Evolutionary conservation across 2,329 filamentous ascomycete species (phyloP), one percentile per base, ranked within the genome.

Genomic region (Beauveria pseudobassiana): DNA sequence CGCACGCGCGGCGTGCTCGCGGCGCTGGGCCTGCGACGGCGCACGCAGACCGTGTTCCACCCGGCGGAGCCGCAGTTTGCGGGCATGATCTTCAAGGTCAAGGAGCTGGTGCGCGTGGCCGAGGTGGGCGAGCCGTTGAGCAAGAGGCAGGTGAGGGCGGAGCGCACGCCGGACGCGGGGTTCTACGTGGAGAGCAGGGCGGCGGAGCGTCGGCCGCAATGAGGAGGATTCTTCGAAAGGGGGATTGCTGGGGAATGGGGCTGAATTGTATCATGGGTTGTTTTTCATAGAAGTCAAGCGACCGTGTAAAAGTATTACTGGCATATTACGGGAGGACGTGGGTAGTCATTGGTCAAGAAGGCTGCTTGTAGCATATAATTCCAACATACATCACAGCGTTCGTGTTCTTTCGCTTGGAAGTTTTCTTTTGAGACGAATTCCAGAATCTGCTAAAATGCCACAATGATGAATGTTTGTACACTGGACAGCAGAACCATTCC

Each of bases 71-170:
- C 87, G 48, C 87, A 91, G 67, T 86, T 91, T 64, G 93, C 93
- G 10, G 93, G 93, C 72, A 91, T 96, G 79, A 91, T 97, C 71
- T 88, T 97, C 81, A 88, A 89, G 75, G 91, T 97, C 69, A 97
- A 97, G 80, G 93, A 97, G 77, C 80, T 97, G 65, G 90, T 97
- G 51, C 81, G 85, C 59, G 91, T 96, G 42, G 80, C 86, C 67
- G 92, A 96, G 77, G 91, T 96, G 50, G 85, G 87, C 40, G 73
- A 77, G 64, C 74, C 82, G 38, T 73, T 91, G 75, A 87, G 81
- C 8, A 84, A 85, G 71, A 75, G 77, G 61, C 84, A 96, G 78
- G 81, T 96, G 70, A 86, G 86, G 76, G 83, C 81, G 57, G 80
- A 84, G 76, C 78, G 93, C 74, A 86, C 82, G 74, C 91, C 92